phyloP scores from a whole-genome alignment of 768 basidiomycete species.

The Clitopilus passeckerianus region DNA sequence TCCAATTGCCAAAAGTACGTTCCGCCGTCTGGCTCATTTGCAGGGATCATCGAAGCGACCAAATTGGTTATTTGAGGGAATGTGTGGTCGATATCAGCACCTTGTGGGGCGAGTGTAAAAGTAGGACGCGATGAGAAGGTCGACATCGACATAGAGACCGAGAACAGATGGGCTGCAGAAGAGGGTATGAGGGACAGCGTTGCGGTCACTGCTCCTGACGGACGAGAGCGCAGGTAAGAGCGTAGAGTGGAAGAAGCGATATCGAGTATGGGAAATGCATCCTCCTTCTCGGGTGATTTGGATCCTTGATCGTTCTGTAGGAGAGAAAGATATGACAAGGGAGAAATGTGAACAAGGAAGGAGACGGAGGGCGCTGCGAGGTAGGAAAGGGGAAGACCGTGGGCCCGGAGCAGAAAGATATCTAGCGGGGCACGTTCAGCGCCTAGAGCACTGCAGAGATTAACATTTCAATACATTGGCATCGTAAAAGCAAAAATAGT shows the following conservation, averaged over 20 bases:
- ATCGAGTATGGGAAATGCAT: constrained; percentile 39
- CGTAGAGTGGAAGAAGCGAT: constrained; percentile 48
- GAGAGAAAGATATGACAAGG: constrained; percentile 62
- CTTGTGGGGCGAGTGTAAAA: constrained; percentile 44
- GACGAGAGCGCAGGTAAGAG: constrained; percentile 31
- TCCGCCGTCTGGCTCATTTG: constrained; percentile 8
- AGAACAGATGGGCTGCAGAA: constrained; percentile 31
- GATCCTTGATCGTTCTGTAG: constrained; percentile 27
- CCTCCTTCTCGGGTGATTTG: constrained; percentile 10
- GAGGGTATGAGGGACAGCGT: constrained; percentile 39
- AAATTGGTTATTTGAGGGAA: constrained; percentile 39
- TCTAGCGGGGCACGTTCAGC: constrained; percentile 54
- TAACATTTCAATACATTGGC: constrained; percentile 1
- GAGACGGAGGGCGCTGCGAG: constrained; percentile 63
- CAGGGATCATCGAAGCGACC: constrained; percentile 18
- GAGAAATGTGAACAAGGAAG: constrained; percentile 69
- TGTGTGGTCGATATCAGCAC: constrained; percentile 42
- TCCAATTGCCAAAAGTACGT: constrained; percentile 62
- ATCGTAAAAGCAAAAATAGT: background rate
- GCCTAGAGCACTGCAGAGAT: constrained; percentile 29
- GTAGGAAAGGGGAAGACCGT: constrained; percentile 70
- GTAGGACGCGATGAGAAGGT: constrained; percentile 42
- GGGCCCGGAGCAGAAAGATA: constrained; percentile 60
- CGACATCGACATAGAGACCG: constrained; percentile 40
- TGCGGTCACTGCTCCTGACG: constrained; percentile 50